Percentiles rank a stretch among this genome's conserved stretches.
Conservation (phyloP, 2,329 filamentous ascomycete species). For the Aspergillus pseudoglaucus region DNA sequence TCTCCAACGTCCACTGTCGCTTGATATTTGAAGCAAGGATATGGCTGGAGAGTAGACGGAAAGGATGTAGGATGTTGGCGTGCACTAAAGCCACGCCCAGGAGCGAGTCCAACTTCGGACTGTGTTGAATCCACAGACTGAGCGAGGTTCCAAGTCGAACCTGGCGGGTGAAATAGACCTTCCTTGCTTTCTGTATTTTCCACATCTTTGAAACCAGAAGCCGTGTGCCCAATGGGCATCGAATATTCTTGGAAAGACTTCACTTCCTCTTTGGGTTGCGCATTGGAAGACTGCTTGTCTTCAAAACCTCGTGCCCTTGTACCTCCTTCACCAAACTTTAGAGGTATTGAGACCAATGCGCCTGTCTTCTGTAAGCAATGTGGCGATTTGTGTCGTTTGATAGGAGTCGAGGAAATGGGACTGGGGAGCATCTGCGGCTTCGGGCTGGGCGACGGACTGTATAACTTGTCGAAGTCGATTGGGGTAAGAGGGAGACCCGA, state of each 20-base stretch:
- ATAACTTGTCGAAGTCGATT: not conserved
- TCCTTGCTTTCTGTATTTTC: too few relatives aligned
- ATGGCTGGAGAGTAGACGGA: not conserved
- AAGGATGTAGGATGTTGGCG: not conserved
- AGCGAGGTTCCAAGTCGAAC: too few relatives aligned
- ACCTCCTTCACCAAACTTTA: not conserved
- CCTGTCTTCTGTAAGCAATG: too few relatives aligned
- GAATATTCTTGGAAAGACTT: not conserved
- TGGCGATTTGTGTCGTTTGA: not conserved
- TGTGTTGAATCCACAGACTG: too few relatives aligned
- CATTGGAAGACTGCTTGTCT: not conserved
- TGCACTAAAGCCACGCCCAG: too few relatives aligned
- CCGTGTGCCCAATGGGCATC: not conserved
- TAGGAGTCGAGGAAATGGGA: slow-evolving; percentile 2
- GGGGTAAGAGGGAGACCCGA: slow-evolving; percentile 2
- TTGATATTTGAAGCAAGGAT: not conserved
- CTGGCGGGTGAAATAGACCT: too few relatives aligned
- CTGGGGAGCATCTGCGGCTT: slow-evolving; percentile 9
- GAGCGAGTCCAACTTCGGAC: too few relatives aligned
- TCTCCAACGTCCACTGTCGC: not conserved
- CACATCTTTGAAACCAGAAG: too few relatives aligned
- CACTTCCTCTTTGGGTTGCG: not conserved
- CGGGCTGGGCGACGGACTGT: slow-evolving; percentile 1
- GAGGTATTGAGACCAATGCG: not conserved
- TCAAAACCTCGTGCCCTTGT: not conserved